phyloP scores from a whole-genome alignment of 2,329 filamentous ascomycete genomes.

The Emmonsiellopsis sp. region DNA sequence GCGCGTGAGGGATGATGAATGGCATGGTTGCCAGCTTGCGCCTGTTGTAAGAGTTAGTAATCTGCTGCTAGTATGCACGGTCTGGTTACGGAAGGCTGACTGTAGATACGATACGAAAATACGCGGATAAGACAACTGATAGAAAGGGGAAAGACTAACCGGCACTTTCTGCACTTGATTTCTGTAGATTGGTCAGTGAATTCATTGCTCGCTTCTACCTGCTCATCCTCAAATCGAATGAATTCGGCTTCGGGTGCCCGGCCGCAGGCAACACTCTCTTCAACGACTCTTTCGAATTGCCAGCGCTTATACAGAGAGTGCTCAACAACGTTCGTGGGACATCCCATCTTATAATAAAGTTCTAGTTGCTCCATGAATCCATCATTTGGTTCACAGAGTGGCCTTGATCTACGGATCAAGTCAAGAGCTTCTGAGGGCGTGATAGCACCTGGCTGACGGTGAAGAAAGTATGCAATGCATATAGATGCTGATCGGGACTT shows the following conservation, averaged over 20 bases:
- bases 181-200: constrained; percentile 36
- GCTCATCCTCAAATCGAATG: constrained; percentile 62
- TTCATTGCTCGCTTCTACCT: constrained; percentile 18
- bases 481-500: constrained; percentile 86
- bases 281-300: constrained; percentile 58
- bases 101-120: not conserved
- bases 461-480: constrained; percentile 75
- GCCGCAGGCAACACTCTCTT: constrained; percentile 60
- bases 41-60: constrained; percentile 25
- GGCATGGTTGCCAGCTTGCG: constrained; percentile 53
- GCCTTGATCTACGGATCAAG: constrained; percentile 59
- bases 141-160: constrained; percentile 41
- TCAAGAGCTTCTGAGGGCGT: constrained; percentile 57
- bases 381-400: constrained; percentile 77
- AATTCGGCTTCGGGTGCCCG: constrained; percentile 67
- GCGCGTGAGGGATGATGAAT: constrained; percentile 59
- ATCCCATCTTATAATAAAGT: constrained; percentile 81
- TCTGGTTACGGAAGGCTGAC: not conserved
- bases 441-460: constrained; percentile 47
- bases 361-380: constrained; percentile 86
- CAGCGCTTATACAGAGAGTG: constrained; percentile 74
- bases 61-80: not conserved
- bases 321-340: constrained; percentile 57
- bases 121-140: constrained; percentile 4
- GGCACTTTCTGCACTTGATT: constrained; percentile 85